These are phyloP conservation scores for Thielaviopsis punctulata DNA, from an alignment of 2,329 filamentous ascomycete genomes.

Conservation along the genomic window DNA sequence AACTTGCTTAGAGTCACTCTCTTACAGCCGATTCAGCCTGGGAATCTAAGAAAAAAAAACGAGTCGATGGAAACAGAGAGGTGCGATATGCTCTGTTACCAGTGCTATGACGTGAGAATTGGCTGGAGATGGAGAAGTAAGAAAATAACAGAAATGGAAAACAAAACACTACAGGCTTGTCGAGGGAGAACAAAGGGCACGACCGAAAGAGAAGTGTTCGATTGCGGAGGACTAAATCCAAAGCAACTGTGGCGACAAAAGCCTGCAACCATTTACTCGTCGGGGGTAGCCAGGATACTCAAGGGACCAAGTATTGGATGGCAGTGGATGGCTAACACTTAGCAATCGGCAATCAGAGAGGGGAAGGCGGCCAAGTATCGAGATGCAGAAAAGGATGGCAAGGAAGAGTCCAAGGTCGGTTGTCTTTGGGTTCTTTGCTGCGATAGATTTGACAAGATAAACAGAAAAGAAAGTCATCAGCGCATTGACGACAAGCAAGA, in stretches of 20 bases:
- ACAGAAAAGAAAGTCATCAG: too few relatives aligned
- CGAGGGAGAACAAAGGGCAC: background rate
- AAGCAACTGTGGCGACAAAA: background rate
- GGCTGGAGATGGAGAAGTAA: background rate
- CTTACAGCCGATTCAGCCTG: background rate
- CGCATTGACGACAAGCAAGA: too few relatives aligned
- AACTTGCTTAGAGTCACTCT: background rate
- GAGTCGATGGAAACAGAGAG: background rate
- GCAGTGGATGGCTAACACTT: too few relatives aligned
- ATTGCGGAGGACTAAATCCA: background rate
- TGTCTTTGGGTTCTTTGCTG: too few relatives aligned
- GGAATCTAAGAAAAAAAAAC: background rate
- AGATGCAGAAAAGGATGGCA: background rate
- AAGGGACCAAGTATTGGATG: background rate
- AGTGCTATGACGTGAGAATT: background rate
- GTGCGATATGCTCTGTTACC: background rate
- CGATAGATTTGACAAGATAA: too few relatives aligned
- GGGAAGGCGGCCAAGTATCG: background rate
- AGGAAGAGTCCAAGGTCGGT: background rate
- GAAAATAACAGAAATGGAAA: background rate
- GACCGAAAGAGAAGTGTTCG: background rate
- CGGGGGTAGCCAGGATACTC: background rate
- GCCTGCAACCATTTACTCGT: background rate
- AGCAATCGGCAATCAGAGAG: background rate
- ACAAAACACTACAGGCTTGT: background rate